Evolutionary conservation across 225 moss, liverwort and hornwort species (phyloP).

Genomic region (Marchantia paleacea): DNA sequence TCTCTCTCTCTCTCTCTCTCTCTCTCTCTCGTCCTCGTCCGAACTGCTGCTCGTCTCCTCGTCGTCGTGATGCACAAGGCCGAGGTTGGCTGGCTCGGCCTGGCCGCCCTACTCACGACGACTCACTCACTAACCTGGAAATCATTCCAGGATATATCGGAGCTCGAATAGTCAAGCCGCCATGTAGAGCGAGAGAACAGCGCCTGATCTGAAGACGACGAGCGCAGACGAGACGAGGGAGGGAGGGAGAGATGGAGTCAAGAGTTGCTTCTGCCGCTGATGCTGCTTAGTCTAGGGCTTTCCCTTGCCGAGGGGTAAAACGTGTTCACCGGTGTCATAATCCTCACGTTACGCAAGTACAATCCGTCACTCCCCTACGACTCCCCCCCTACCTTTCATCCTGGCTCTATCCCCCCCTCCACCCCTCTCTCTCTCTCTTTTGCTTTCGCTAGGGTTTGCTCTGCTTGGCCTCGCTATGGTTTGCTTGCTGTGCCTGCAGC

Average conservation of each 20-base stretch:
- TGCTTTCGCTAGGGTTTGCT: slow-evolving; percentile 1
- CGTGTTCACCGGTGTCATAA: neutral
- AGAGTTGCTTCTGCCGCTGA: neutral
- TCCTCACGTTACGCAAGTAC: neutral
- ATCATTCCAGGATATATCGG: neutral
- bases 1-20: neutral
- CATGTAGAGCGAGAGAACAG: neutral
- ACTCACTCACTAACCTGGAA: neutral
- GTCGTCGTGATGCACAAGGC: neutral
- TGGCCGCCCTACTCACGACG: neutral
- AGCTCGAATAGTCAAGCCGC: slow-evolving; percentile 5
- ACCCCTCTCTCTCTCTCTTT: neutral
- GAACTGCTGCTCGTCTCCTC: neutral
- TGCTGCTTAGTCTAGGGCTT: neutral
- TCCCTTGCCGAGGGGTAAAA: neutral
- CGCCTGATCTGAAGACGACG: too few species aligned
- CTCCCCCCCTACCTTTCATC: too few species aligned
- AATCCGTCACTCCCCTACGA: neutral
- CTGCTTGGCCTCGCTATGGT: neutral
- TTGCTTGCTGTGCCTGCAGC: neutral
- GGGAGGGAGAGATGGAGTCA: neutral
- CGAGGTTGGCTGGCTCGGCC: neutral
- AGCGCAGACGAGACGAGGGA: neutral
- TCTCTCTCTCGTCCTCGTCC: neutral
- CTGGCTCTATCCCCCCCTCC: too few species aligned